phyloP scores from a whole-genome alignment of 257 asterid species.

The Ophiorrhiza pumila region DNA sequence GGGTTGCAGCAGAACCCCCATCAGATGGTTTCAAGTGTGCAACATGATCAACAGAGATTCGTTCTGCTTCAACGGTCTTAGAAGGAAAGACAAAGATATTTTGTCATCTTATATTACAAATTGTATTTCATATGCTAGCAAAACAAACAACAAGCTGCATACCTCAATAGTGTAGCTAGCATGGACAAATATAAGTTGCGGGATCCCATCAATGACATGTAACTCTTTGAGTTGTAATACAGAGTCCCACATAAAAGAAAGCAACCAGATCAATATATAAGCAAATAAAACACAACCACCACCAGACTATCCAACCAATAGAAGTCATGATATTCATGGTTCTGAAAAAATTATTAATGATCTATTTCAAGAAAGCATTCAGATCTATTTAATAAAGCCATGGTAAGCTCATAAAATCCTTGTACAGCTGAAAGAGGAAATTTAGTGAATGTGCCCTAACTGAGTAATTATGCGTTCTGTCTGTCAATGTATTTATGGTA shows the following conservation, averaged over 20 bases:
- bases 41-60: conserved; percentile 96
- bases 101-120: conserved; percentile 9
- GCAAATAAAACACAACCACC: conserved; percentile 5
- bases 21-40: conserved; percentile 98
- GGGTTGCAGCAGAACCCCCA: conserved; percentile 99
- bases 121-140: conserved; percentile 8
- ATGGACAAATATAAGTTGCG: conserved; percentile 87
- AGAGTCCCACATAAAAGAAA: conserved; percentile 21
- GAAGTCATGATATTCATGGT: neutral
- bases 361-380: neutral
- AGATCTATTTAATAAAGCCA: neutral
- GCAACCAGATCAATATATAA: neutral
- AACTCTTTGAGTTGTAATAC: conserved; percentile 52
- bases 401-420: neutral
- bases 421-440: neutral
- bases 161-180: conserved; percentile 96
- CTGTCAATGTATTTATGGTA: neutral
- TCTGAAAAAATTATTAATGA: neutral
- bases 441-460: too few relatives aligned
- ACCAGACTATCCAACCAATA: neutral
- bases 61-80: conserved; percentile 98
- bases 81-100: conserved; percentile 17
- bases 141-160: conserved; percentile 16
- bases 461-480: neutral
- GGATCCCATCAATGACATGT: conserved; percentile 90